Percentiles rank a stretch among this genome's conserved stretches.
Evolutionary conservation across 1,284 basidiomycete genomes (phyloP).

Genomic region (Leccinum subspadiceum): DNA sequence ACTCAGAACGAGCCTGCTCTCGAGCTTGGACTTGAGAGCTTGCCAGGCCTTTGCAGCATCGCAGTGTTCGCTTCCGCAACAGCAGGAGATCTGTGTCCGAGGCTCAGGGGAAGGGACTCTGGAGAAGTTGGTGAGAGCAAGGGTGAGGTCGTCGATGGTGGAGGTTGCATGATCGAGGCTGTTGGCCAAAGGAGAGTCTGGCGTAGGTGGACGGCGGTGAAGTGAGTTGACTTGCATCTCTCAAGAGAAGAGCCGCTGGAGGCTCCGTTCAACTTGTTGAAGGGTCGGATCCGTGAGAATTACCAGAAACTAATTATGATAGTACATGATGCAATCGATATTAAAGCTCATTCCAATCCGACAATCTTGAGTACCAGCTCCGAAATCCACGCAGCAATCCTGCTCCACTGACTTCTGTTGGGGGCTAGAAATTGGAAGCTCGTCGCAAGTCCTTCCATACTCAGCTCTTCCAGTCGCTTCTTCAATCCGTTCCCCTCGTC

Average conservation of each 20-base stretch:
- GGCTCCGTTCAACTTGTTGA: neutral
- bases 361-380: slow-evolving; percentile 60
- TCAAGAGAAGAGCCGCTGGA: neutral
- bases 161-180: slow-evolving; percentile 60
- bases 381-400: slow-evolving; percentile 73
- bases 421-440: slow-evolving; percentile 66
- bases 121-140: slow-evolving; percentile 68
- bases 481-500: slow-evolving; percentile 46
- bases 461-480: slow-evolving; percentile 55
- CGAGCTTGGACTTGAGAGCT: slow-evolving; percentile 65
- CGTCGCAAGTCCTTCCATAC: slow-evolving; percentile 69
- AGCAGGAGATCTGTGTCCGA: slow-evolving; percentile 50
- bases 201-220: slow-evolving; percentile 31
- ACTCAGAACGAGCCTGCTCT: slow-evolving; percentile 75
- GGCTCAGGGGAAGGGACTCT: slow-evolving; percentile 68
- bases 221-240: neutral
- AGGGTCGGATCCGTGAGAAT: slow-evolving; percentile 23
- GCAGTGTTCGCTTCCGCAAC: slow-evolving; percentile 66
- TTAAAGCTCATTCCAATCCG: slow-evolving; percentile 35
- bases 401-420: slow-evolving; percentile 55
- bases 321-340: slow-evolving; percentile 14
- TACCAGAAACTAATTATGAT: neutral
- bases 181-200: slow-evolving; percentile 55
- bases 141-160: slow-evolving; percentile 75
- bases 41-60: slow-evolving; percentile 63